phyloP scores from a whole-genome alignment of 208 protist genomes.

The Wallacemonas sp. region DNA sequence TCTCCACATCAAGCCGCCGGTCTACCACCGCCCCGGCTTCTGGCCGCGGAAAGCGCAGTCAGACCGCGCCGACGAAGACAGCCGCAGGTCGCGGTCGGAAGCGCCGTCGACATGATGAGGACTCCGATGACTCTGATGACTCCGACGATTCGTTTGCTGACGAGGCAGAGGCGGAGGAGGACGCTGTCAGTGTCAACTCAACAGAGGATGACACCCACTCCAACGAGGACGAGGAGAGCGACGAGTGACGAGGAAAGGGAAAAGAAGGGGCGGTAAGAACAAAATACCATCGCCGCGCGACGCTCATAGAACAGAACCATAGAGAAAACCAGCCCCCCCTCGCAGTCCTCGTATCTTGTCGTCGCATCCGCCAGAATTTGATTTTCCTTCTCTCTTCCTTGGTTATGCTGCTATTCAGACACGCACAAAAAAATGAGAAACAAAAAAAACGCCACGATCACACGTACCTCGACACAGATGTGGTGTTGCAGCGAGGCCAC shows the following conservation, averaged over 20 bases:
- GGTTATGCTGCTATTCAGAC: too few species aligned
- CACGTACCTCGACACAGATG: too few species aligned
- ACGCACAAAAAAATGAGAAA: too few species aligned
- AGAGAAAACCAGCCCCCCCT: too few species aligned
- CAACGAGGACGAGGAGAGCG: not conserved
- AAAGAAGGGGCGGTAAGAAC: not conserved
- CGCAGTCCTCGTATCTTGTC: too few species aligned
- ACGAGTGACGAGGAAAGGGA: not conserved
- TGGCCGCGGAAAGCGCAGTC: not conserved
- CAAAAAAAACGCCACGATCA: too few species aligned
- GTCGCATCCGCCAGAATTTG: too few species aligned
- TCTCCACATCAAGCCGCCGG: not conserved
- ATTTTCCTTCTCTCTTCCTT: too few species aligned
- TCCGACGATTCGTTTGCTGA: slow-evolving; percentile 42
- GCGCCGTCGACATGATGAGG: not conserved
- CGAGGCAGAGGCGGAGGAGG: slow-evolving; percentile 60
- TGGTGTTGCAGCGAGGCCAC: too few species aligned
- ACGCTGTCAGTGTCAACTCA: not conserved
- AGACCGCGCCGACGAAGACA: not conserved
- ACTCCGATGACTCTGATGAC: not conserved
- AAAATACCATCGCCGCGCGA: not conserved
- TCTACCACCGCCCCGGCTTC: not conserved
- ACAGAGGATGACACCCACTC: not conserved
- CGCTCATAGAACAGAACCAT: too few species aligned
- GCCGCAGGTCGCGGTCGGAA: not conserved